Base-by-base conservation (phyloP, 1,139 yeast species). In the Spencermartinsiella ligniputridi region DNA sequence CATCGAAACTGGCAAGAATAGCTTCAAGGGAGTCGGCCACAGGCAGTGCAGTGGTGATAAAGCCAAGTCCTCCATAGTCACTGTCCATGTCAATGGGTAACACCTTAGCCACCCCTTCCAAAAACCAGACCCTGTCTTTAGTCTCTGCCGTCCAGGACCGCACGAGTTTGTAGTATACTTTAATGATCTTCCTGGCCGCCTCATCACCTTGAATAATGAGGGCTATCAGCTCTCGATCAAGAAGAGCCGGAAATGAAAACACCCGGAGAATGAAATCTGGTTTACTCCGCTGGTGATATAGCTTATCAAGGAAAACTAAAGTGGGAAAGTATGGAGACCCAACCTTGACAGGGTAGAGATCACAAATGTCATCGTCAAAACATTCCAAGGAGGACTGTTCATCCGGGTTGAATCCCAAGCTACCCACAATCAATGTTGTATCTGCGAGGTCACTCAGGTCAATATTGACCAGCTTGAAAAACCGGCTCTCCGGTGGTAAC, bases 71-170 rank as follows among this genome's bases (percentile, higher is more conserved):
- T 5, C 70, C 70, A 39, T 53, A 58, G 48, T 66, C 63, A 13
- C 54, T 50, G 46, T 67, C 71, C 55, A 60, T 56, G 42, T 66
- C 70, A 19, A 65, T 64, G 2, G 70, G 70, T 33, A 90, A 71
- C 0, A 88, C 95, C 49, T 81, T 81, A 3, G 94, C 78, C 2
- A 90, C 95, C 1, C 97, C 97, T 63, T 89, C 96, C 52, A 90
- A 71, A 56, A 90, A 90, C 97, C 97, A 90, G 13, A 89, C 95
- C 55, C 79, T 78, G 56, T 88, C 94, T 60, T 84, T 86, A 83
- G 85, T 83, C 57, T 87, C 95, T 18, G 83, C 78, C 0, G 95
- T 86, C 63, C 84, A 90, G 6, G 83, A 78, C 50, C 96, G 71
- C 41, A 90, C 74, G 46, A 90, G 69, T 51, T 85, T 82, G 67